phyloP scores from a whole-genome alignment of 768 basidiomycete genomes.

The Calocybe indica region DNA sequence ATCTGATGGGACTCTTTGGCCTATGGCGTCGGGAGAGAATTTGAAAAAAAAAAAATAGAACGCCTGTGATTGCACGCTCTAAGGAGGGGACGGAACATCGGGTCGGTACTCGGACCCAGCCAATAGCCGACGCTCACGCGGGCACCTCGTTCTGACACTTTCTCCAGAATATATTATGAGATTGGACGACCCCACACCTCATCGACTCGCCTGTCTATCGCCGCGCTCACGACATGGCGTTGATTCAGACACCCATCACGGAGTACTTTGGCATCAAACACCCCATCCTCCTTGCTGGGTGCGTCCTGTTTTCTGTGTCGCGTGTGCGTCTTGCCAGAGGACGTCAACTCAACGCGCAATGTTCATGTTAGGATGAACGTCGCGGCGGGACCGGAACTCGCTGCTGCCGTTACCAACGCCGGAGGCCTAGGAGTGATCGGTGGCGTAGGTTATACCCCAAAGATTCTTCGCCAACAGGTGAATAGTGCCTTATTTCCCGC shows the following conservation, averaged over 20 bases:
- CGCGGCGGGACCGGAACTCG: constrained; percentile 66
- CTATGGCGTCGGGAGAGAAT: too few relatives aligned
- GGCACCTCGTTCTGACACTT: too few relatives aligned
- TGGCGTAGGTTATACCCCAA: constrained; percentile 82
- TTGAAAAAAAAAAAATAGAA: too few relatives aligned
- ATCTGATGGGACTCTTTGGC: too few relatives aligned
- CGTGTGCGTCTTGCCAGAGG: not conserved
- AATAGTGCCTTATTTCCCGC: constrained; percentile 7
- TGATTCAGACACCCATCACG: constrained; percentile 80
- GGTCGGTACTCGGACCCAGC: too few relatives aligned
- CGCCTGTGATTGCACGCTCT: too few relatives aligned
- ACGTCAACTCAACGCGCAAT: not conserved
- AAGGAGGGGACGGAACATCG: too few relatives aligned
- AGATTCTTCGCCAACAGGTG: constrained; percentile 74
- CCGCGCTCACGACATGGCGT: constrained; percentile 35
- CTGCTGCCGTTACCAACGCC: constrained; percentile 91
- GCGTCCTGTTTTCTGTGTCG: constrained; percentile 7
- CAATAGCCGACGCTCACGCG: too few relatives aligned
- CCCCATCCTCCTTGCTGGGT: constrained; percentile 81
- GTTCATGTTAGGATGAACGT: constrained; percentile 34
- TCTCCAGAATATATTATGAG: too few relatives aligned
- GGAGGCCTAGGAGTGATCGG: constrained; percentile 93
- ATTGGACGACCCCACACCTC: too few relatives aligned
- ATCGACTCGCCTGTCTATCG: too few relatives aligned
- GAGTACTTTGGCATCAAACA: constrained; percentile 86